Conservation (phyloP, 805 yeast genomes). For the Starmerella stigmatis region DNA sequence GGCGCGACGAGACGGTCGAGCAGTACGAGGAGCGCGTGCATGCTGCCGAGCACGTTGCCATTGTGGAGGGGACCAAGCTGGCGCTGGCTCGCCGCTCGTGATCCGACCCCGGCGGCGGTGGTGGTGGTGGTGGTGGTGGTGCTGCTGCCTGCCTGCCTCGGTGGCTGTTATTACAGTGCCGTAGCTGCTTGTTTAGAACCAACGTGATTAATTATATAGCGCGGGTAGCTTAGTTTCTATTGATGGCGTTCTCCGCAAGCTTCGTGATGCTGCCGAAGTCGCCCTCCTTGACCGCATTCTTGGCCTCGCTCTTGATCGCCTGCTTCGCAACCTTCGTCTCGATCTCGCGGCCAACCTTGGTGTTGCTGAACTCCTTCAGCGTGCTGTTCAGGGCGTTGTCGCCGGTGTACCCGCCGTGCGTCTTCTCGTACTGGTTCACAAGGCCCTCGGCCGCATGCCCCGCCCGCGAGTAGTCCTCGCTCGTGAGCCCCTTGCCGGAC, state of each 20-base stretch:
- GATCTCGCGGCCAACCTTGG: constrained; percentile 6
- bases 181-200: no score
- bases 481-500: constrained; percentile 3
- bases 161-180: no score
- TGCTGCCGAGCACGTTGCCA: constrained; percentile 73
- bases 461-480: not conserved
- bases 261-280: constrained; percentile 2
- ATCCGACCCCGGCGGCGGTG: not conserved
- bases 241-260: not conserved
- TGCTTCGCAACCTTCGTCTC: constrained; percentile 8
- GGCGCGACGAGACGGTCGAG: constrained; percentile 65
- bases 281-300: constrained; percentile 6
- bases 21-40: constrained; percentile 78
- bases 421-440: not conserved
- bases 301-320: constrained; percentile 8
- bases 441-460: constrained; percentile 3
- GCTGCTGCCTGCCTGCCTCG: no score
- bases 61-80: constrained; percentile 76
- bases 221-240: not conserved
- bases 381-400: not conserved
- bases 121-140: no score
- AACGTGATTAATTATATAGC: no score
- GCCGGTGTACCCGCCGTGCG: not conserved
- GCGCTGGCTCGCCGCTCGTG: constrained; percentile 35
- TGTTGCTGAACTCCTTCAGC: constrained; percentile 1